These are phyloP conservation scores for Theileria parva DNA, from an alignment of 169 alveolate genomes.

Conservation along the genomic window DNA sequence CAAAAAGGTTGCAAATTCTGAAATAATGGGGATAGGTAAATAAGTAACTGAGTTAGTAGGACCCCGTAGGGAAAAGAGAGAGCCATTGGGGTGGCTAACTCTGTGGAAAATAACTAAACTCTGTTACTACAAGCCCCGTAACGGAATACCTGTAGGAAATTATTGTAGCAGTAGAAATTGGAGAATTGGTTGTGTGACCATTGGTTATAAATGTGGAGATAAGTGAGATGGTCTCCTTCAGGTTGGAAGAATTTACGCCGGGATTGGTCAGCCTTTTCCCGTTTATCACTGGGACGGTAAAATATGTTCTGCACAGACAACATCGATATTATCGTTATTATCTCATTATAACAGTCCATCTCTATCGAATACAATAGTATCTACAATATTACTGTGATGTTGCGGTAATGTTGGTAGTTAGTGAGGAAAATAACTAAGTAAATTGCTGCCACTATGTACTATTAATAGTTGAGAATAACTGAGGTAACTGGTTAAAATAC, in stretches of 20 bases:
- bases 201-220: slow-evolving; percentile 92
- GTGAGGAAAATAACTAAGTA: slow-evolving; percentile 69
- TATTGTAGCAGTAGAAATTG: slow-evolving; percentile 96
- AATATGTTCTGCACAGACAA: slow-evolving; percentile 95
- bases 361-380: slow-evolving; percentile 97
- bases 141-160: slow-evolving; percentile 89
- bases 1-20: not conserved
- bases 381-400: no score
- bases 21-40: not conserved
- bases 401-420: no score
- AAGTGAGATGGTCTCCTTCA: slow-evolving; percentile 98
- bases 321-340: slow-evolving; percentile 97
- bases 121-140: no score
- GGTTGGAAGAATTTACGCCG: slow-evolving; percentile 93
- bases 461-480: not conserved
- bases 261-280: slow-evolving; percentile 93
- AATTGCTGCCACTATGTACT: not conserved
- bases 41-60: no score
- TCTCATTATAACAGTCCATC: slow-evolving; percentile 96
- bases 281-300: slow-evolving; percentile 97
- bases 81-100: no score
- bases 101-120: no score
- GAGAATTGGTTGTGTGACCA: slow-evolving; percentile 92
- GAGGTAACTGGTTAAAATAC: slow-evolving; percentile 1
- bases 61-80: no score